Evolutionary conservation across 306 rosid genomes (phyloP), one percentile per base, ranked within the genome.

Genomic region (Acacia confusa): DNA sequence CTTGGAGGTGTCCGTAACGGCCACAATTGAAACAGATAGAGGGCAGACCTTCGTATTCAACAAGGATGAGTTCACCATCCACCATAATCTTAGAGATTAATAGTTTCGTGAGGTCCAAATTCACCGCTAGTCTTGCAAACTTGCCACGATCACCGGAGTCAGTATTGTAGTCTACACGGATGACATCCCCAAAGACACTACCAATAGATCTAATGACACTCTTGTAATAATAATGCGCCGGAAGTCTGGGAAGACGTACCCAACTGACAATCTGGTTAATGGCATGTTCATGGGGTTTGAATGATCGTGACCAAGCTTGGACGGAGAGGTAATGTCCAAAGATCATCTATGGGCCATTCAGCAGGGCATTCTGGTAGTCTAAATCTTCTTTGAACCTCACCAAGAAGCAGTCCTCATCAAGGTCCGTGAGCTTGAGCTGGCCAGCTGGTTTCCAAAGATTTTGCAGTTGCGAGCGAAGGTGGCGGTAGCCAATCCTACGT

Each of bases 381-480:
- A 1, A 0, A 6, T 52, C 58, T 0, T 52, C 58, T 6, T 52
- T 52, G 8, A 52, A 52, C 6, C 17, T 16, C 0, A 52, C 7
- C 7, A 52, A 8, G 1, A 15, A 52, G 2, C 24, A 52, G 2
- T 4, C 2, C 1, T 52, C 58, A 0, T 52, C 58, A 1, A 52
- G 22, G 8, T 17, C 58, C 0, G 2, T 52, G 2, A 52, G 2
- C 8, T 52, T 7, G 1, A 17, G 6, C 0, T 6, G 6, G 0
- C n/a, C 58, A 0, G 0, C 0, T 0, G n/a, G 58, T 17, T 52
- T 52, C 58, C 58, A 52, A 0, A 52, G n/a, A 2, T 52, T 52
- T 1, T 16, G 58, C 0, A 52, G 0, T 5, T 19, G 24, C 0
- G 6, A 0, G 7, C 22, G 9, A 0, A 52, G 22, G 1, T 16